Conservation (phyloP, 495 filamentous ascomycete species). For the Diplogelasinospora grovesii region DNA sequence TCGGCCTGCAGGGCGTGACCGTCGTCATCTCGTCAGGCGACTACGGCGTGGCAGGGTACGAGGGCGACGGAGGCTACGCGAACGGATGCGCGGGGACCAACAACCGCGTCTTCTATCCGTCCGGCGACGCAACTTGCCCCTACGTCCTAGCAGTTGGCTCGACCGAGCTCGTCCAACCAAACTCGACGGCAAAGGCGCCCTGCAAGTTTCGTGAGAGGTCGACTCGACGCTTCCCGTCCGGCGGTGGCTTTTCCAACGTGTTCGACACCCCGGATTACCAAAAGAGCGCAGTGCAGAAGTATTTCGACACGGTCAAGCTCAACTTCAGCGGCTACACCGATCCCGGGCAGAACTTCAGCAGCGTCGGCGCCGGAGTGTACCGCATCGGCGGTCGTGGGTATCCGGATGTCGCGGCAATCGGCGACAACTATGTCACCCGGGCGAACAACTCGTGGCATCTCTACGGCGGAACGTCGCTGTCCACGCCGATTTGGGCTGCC, state of each 20-base stretch:
- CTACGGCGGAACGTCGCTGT: conserved; percentile 49
- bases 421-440: conserved; percentile 45
- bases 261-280: conserved; percentile 55
- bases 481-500: conserved; percentile 49
- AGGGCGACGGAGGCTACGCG: conserved; percentile 23
- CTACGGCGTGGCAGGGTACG: conserved; percentile 45
- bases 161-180: conserved; percentile 16
- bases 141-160: conserved; percentile 26
- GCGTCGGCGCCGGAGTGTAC: conserved; percentile 32
- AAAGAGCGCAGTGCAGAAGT: conserved; percentile 41
- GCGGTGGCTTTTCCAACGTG: conserved; percentile 64
- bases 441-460: conserved; percentile 28
- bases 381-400: conserved; percentile 53
- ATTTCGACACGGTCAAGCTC: conserved; percentile 42
- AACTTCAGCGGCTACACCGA: conserved; percentile 14
- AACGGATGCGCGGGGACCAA: conserved; percentile 11
- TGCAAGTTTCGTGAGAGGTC: conserved; percentile 25
- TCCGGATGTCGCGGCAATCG: conserved; percentile 57
- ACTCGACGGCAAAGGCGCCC: conserved; percentile 18
- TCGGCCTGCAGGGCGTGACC: conserved; percentile 54
- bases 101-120: conserved; percentile 14
- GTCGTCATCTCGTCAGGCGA: conserved; percentile 53
- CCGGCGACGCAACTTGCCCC: conserved; percentile 19
- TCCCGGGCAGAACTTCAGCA: conserved; percentile 10
- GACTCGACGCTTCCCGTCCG: conserved; percentile 43